A percentile compares a stretch with the other conserved stretches of the same genome.
Evolutionary conservation across 441 rosid genomes (phyloP).

Genomic region (Populus trichocarpa): DNA sequence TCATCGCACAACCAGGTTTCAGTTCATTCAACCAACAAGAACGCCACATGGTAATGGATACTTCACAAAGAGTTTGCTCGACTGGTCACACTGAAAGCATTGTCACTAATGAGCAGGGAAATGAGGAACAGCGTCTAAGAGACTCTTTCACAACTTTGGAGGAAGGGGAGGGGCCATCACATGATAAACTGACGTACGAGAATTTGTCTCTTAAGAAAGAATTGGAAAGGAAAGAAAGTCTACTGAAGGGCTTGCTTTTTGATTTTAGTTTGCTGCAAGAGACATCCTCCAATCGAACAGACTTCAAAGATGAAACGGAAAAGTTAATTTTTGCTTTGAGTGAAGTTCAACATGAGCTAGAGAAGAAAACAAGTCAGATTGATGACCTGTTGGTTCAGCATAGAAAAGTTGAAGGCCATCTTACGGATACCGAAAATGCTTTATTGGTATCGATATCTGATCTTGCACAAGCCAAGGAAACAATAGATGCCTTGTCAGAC

Average conservation of each 20-base stretch:
- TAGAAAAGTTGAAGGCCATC: conserved; percentile 47
- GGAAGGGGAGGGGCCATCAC: conserved; percentile 30
- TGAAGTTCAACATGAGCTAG: conserved; percentile 58
- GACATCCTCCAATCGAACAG: conserved; percentile 66
- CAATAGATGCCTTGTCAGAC: conserved; percentile 47
- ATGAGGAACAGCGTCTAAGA: conserved; percentile 22
- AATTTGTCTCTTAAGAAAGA: conserved; percentile 63
- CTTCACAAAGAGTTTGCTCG: conserved; percentile 17
- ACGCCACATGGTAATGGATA: conserved; percentile 13
- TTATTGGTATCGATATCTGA: conserved; percentile 45
- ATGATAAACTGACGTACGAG: conserved; percentile 37
- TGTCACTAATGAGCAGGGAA: conserved; percentile 22
- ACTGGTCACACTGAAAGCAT: conserved; percentile 20
- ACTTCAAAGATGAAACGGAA: conserved; percentile 72
- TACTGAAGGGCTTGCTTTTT: conserved; percentile 84
- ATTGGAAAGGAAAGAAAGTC: conserved; percentile 72
- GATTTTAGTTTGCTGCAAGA: conserved; percentile 92
- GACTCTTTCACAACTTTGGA: conserved; percentile 28
- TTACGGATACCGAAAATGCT: conserved; percentile 52
- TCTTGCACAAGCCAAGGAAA: conserved; percentile 55
- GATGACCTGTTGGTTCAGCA: conserved; percentile 53
- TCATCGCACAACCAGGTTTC: conserved; percentile 22
- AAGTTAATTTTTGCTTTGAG: conserved; percentile 45
- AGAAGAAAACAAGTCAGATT: conserved; percentile 59
- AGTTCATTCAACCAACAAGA: conserved; percentile 27